Conservation (phyloP, 75 land plant species). For the Pinus taeda region DNA sequence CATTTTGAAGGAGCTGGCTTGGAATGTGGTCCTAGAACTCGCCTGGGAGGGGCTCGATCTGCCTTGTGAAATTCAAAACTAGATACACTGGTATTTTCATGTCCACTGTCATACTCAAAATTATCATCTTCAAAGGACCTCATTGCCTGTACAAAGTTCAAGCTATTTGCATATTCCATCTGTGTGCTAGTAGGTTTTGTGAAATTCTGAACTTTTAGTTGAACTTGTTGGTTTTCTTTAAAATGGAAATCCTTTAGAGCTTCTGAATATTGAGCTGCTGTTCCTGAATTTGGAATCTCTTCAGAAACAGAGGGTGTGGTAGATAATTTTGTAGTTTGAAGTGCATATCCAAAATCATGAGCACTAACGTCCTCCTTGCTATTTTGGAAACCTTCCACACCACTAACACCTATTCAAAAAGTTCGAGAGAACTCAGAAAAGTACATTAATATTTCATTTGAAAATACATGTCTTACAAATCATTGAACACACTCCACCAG, state of each 20-base stretch:
- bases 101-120: slow-evolving; percentile 36
- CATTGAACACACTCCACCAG: background rate
- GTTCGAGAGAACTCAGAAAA: background rate
- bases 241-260: slow-evolving; percentile 1
- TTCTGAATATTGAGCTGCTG: slow-evolving; percentile 1
- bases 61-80: slow-evolving; percentile 51
- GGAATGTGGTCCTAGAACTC: slow-evolving; percentile 34
- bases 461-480: background rate
- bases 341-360: background rate
- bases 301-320: background rate
- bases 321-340: background rate
- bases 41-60: slow-evolving; percentile 15
- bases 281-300: slow-evolving; percentile 6
- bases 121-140: slow-evolving; percentile 14
- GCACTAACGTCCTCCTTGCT: background rate
- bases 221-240: slow-evolving; percentile 8
- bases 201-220: slow-evolving; percentile 3
- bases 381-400: background rate
- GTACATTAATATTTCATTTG: background rate
- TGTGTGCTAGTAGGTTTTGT: slow-evolving; percentile 7
- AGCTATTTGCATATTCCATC: slow-evolving; percentile 1
- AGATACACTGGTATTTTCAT: slow-evolving; percentile 33
- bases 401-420: background rate
- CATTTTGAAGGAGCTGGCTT: slow-evolving; percentile 91
- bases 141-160: slow-evolving; percentile 6